A percentile compares a stretch with the other conserved stretches of the same genome.
These are phyloP conservation scores for Trifolium dubium DNA, from an alignment of 306 rosid genomes.

Conservation along the genomic window DNA sequence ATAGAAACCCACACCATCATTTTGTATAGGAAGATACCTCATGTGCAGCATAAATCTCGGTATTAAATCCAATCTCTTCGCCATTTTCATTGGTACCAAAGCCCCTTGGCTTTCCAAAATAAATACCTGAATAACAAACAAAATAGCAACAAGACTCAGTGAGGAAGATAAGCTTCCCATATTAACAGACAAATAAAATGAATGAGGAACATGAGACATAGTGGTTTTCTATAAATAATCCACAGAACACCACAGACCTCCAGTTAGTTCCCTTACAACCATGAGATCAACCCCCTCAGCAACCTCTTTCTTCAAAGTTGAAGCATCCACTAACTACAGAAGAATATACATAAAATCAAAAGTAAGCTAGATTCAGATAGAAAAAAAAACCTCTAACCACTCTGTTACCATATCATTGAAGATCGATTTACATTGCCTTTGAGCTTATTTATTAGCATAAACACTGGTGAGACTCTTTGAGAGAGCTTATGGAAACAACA, in stretches of 20 bases:
- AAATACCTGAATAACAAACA: conserved; percentile 65
- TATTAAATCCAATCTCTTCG: conserved; percentile 84
- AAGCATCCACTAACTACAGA: conserved; percentile 81
- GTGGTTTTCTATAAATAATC: background rate
- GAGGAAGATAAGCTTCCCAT: background rate
- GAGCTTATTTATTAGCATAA: background rate
- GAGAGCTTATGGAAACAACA: background rate
- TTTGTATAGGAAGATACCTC: conserved; percentile 58
- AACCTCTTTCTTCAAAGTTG: conserved; percentile 87
- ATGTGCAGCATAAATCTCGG: conserved; percentile 72
- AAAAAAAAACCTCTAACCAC: conserved; percentile 14
- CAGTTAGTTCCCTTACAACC: conserved; percentile 95
- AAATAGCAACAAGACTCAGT: conserved; percentile 18
- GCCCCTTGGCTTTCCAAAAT: conserved; percentile 94
- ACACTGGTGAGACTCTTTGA: background rate
- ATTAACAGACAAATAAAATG: background rate
- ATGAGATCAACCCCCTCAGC: conserved; percentile 91
- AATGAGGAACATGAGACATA: conserved; percentile 5
- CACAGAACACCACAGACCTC: conserved; percentile 63
- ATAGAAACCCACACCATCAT: conserved; percentile 17
- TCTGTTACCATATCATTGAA: background rate
- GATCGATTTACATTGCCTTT: background rate
- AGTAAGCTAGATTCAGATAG: conserved; percentile 2
- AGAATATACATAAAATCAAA: conserved; percentile 28
- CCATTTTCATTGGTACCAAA: conserved; percentile 69